Evolutionary conservation across 2,329 filamentous ascomycete genomes (phyloP), one percentile per base, ranked within the genome.

Genomic region (Didymella lethalis): DNA sequence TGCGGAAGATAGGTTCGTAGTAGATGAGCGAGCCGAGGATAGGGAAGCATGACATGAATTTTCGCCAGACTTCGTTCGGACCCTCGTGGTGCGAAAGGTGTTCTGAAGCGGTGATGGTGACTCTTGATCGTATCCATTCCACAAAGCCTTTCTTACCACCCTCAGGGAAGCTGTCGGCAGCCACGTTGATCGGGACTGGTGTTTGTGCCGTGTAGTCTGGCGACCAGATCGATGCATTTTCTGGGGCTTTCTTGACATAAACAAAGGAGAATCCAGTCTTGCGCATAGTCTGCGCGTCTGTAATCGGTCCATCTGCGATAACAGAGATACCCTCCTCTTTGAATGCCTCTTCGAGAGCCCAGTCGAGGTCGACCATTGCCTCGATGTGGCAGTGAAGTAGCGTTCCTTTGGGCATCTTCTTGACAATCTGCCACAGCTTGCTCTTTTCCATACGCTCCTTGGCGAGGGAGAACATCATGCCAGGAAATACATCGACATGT

Each of bases 381-480:
- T 96, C 91, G 73, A 96, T 81, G 77, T 98, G 93, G 43, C 92
- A 92, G 79, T 98, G 93, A 60, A 96, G 79, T 29, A 96, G 81
- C 8, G 89, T 84, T 12, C 94, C 95, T 76, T 98, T 98, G 28
- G 94, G 94, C 90, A 98, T 92, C 64, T 82, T 85, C 59, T 88
- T 86, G 16, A 97, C 85, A 67, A 97, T 95, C 64, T 87, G 84
- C 92, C 92, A 98, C 25, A 97, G 82, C 71, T 88, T 88, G 14
- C 92, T 96, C 66, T 83, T 83, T 77, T 96, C 92, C 87, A 97
- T 96, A 36, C 87, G 86, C n/a, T 88, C 85, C 77, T 93, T 94
- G 67, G 92, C 92, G 34, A 94, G 83, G 34, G 86, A 88, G 78
- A 97, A 97, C 90, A 96, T 95, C 90, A 97, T 96, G 11, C 93